These are phyloP conservation scores for Saitozyma sp. DNA, from an alignment of 768 basidiomycete species.

Conservation along the genomic window DNA sequence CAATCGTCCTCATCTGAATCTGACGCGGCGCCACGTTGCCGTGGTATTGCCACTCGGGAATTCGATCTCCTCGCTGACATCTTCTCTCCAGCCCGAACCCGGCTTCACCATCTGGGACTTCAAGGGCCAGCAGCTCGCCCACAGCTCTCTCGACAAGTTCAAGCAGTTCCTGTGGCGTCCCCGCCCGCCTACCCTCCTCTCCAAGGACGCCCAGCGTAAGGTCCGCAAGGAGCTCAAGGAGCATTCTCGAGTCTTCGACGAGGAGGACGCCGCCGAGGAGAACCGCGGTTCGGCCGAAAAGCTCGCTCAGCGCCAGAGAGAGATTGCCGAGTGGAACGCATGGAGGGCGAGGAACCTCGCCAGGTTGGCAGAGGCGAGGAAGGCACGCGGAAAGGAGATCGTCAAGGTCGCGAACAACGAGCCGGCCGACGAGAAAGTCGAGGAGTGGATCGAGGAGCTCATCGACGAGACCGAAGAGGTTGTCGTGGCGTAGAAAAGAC, in stretches of 20 bases:
- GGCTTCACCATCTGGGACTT: constrained; percentile 98
- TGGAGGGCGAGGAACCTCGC: constrained; percentile 77
- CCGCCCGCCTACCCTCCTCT: constrained; percentile 81
- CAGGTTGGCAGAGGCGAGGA: constrained; percentile 63
- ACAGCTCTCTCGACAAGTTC: constrained; percentile 87
- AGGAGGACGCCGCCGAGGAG: constrained; percentile 94
- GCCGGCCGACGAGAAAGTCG: constrained; percentile 79
- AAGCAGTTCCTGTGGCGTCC: constrained; percentile 99
- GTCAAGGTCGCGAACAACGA: constrained; percentile 55
- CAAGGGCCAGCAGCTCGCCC: constrained; percentile 84
- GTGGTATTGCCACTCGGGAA: no score
- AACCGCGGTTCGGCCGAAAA: constrained; percentile 92
- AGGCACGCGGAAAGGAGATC: constrained; percentile 53
- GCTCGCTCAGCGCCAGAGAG: constrained; percentile 79
- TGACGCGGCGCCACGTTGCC: no score
- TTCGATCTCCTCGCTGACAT: constrained; percentile 5
- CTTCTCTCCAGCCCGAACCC: constrained; percentile 77
- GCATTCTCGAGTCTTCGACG: constrained; percentile 87
- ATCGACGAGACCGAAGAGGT: constrained; percentile 88
- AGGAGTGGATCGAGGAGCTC: constrained; percentile 91
- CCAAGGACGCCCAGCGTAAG: constrained; percentile 80
- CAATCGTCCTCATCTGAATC: not conserved
- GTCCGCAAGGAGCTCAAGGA: constrained; percentile 87
- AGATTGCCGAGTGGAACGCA: constrained; percentile 98
- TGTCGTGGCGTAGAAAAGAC: constrained; percentile 30